Conservation (phyloP, 306 rosid genomes). For the Prunus salicina region DNA sequence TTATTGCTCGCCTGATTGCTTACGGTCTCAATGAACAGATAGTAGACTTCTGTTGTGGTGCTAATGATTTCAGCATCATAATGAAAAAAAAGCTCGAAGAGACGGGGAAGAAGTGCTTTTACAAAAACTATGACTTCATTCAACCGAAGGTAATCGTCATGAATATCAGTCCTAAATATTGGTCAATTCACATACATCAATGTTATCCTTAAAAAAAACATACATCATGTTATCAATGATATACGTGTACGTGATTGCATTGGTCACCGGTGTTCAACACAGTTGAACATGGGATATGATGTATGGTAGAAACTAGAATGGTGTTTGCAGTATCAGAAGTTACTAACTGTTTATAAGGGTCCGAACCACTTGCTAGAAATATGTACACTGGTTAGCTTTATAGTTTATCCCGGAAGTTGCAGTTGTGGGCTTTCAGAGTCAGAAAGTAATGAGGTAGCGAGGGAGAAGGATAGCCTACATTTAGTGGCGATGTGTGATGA, state of each 20-base stretch:
- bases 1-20: constrained; percentile 26
- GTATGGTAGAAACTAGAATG: neutral
- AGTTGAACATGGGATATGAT: neutral
- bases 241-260: neutral
- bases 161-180: constrained; percentile 8
- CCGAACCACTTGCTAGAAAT: neutral
- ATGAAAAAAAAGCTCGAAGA: constrained; percentile 84
- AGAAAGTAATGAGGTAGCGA: neutral
- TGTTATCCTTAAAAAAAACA: neutral
- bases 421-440: neutral
- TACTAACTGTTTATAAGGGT: neutral
- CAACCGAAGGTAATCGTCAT: constrained; percentile 67
- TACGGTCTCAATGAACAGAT: constrained; percentile 51
- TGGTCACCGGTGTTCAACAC: neutral
- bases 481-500: neutral
- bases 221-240: neutral
- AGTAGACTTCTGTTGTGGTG: constrained; percentile 96
- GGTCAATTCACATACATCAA: neutral
- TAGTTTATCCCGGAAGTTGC: neutral
- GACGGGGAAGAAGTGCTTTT: constrained; percentile 69
- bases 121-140: constrained; percentile 70
- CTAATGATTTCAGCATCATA: constrained; percentile 82
- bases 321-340: neutral
- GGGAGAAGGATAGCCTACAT: neutral
- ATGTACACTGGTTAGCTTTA: neutral